Base-by-base conservation (phyloP, 352 stramenopile genomes). In the Phytophthora boehmeriae region DNA sequence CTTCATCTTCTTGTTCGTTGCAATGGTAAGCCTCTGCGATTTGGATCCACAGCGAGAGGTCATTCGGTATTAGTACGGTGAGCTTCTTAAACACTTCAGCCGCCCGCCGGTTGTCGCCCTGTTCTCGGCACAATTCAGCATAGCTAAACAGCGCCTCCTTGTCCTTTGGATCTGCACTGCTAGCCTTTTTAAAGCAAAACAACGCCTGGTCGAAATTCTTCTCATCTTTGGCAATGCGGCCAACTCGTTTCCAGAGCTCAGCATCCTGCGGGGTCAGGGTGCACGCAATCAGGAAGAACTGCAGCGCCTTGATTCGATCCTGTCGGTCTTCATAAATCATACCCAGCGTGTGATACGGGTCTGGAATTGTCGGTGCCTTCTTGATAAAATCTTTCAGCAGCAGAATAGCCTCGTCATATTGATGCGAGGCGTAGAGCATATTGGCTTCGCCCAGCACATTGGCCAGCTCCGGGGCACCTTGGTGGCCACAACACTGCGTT, bases 321-420 rank as follows among this genome's bases (percentile, higher is more conserved):
- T 93, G 74, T 23, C 84, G 76, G 46, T 95, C 85, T 71, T 95
- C 85, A 60, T 95, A 94, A 50, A 95, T 94, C 80, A 96, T 90
- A 10, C 85, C 85, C 5, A 96, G 63, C 8, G 87, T 96, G 44
- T 96, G 85, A 45, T 96, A 96, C 42, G 86, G 86, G 50, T 95
- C 86, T 1, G 86, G 86, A 45, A 95, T 92, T 1, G 84, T 95
- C 62, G 86, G 86, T 13, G 86, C 86, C 59, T 93, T 93, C 68
- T 95, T 95, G 57, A 95, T 93, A 50, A 95, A 95, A 48, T 95
- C 86, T 55, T 95, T 95, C 1, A 96, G 69, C 61, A 94, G 32
- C 19, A 74, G 35, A 52, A 95, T 93, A 3, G 87, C 87, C 28
- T 93, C 78, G 30, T 93, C 83, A 48, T 94, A 92, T 50, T 95